Evolutionary conservation across 1,284 basidiomycete genomes (phyloP), one percentile per base, ranked within the genome.

Genomic region (Tilletia horrida): DNA sequence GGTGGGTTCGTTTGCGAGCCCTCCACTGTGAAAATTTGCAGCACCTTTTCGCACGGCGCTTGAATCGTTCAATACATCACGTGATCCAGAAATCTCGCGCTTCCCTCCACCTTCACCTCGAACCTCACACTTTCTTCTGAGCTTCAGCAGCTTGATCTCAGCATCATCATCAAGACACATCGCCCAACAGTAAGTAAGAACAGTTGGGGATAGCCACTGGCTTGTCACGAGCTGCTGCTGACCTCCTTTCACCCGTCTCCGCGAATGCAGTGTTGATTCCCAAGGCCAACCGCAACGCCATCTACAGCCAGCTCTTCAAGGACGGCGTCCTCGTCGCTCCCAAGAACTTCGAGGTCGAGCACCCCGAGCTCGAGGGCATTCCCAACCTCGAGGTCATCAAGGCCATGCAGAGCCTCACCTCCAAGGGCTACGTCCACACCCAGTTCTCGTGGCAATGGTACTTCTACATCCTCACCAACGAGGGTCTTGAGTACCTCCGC

Each of bases 301-400:
- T 81, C 72, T 81, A 81, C 77, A 72, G 72, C 65, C 72, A 78
- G 13, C 77, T 81, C 64, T 81, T 81, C 78, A 77, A 80, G 73
- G 75, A 81, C 73, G 95, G 96, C 82, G 96, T 97, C 75, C 86
- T 97, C 83, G 95, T 98, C 83, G 95, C 95, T 82, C 94, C 96
- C 87, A 98, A 98, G 87, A 93, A 99, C 85, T 97, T 88, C 87
- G 95, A 97, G 83, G 91, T 92, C 70, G 92, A 95, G 85, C 96
- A 99, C 84, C 92, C 96, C 82, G 94, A 97, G 82, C 88, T 99
- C 76, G 62, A 67, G 66, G 91, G 94, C 74, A 90, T 97, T 81
- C 91, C 91, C 77, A 98, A 99, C 86, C 90, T 99, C 75, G 87
- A 97, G 84, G 96, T 98, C 80, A 96, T 99, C 88, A 99, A 98